A percentile compares a stretch with the other conserved stretches of the same genome.
Conservation (phyloP, 169 alveolate species). For the Plasmodium coatneyi region DNA sequence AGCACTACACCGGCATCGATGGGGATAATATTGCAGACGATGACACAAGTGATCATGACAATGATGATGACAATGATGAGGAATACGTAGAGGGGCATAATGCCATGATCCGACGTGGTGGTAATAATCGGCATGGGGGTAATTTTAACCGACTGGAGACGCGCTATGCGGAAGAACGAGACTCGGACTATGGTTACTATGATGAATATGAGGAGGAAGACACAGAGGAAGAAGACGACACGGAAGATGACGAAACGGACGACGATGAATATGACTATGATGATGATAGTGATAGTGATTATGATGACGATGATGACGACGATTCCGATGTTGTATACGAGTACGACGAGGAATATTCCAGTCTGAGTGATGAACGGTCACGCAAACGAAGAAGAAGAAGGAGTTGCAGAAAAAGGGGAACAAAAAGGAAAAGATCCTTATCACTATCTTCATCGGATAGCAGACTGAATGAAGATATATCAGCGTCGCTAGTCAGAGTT, state of each 20-base stretch:
- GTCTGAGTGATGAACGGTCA: background rate
- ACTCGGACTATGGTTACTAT: background rate
- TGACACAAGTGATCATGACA: background rate
- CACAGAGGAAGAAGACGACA: background rate
- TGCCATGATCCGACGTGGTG: background rate
- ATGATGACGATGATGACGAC: background rate
- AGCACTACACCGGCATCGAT: background rate
- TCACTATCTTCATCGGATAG: background rate
- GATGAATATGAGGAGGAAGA: background rate
- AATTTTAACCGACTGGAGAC: background rate
- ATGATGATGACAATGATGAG: background rate
- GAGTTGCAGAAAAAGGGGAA: background rate
- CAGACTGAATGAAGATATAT: background rate
- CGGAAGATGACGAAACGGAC: background rate
- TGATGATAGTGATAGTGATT: background rate
- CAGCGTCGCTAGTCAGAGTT: constrained; percentile 7
- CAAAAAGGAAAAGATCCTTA: background rate
- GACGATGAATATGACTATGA: background rate
- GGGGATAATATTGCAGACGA: background rate
- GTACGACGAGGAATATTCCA: background rate
- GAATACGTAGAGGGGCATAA: background rate
- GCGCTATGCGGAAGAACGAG: background rate
- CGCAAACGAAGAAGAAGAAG: background rate
- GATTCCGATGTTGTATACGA: background rate
- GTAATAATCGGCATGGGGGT: background rate